A percentile compares a stretch with the other conserved stretches of the same genome.
Evolutionary conservation across 495 filamentous ascomycete genomes (phyloP).

Genomic region (Aspergillus hancockii): DNA sequence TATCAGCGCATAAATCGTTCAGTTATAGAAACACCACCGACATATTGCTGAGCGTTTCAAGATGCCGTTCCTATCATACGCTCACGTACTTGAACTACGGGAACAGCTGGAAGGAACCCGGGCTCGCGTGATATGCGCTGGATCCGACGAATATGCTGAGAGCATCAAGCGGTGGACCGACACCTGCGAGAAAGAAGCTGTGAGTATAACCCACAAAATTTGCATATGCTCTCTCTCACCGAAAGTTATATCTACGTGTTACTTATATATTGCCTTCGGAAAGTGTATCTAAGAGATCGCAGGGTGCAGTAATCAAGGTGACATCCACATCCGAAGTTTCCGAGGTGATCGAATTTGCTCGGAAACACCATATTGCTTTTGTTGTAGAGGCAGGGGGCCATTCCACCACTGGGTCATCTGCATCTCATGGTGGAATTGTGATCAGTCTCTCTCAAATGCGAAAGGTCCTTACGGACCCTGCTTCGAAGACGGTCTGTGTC

Average conservation of each 20-base stretch:
- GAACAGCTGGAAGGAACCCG: slow-evolving; percentile 10
- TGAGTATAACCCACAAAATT: slow-evolving; percentile 1
- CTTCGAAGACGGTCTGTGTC: slow-evolving; percentile 38
- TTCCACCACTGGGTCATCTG: slow-evolving; percentile 18
- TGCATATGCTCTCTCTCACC: background rate
- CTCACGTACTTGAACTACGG: slow-evolving; percentile 3
- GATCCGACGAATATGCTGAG: slow-evolving; percentile 18
- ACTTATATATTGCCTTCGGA: background rate
- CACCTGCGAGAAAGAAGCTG: slow-evolving; percentile 18
- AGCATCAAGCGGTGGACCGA: slow-evolving; percentile 22
- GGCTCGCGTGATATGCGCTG: slow-evolving; percentile 11
- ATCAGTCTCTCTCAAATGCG: slow-evolving; percentile 51
- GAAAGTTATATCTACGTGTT: background rate
- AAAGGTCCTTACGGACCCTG: slow-evolving; percentile 41
- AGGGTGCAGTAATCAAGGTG: slow-evolving; percentile 27
- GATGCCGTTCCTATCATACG: slow-evolving; percentile 7
- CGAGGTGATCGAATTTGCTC: slow-evolving; percentile 20
- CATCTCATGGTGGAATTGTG: slow-evolving; percentile 40
- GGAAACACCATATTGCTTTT: slow-evolving; percentile 18
- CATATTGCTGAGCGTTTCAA: background rate
- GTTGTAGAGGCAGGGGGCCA: slow-evolving; percentile 20
- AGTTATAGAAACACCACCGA: too few relatives aligned
- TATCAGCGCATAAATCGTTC: too few relatives aligned
- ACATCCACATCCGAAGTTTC: slow-evolving; percentile 20
- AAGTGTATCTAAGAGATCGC: background rate